Percentiles rank a stretch among this genome's conserved stretches.
phyloP scores from a whole-genome alignment of 1,139 yeast species.

The Sugiyamaella grinbergsii region DNA sequence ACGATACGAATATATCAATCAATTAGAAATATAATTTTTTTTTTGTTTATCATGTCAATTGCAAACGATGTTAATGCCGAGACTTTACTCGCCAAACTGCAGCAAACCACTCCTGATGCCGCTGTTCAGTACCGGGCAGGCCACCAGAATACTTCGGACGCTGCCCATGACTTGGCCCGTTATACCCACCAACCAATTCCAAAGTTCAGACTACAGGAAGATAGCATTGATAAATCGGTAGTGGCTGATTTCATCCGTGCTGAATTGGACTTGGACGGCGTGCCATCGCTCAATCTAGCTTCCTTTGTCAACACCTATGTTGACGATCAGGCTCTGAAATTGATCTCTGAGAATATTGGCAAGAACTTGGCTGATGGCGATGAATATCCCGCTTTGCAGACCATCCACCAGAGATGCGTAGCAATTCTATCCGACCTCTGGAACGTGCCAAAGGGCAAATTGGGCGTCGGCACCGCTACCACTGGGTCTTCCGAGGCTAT shows the following conservation, averaged over 20 bases:
- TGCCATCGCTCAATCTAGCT: conserved; percentile 81
- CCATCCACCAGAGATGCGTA: conserved; percentile 78
- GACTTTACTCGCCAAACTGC: conserved; percentile 36
- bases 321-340: conserved; percentile 52
- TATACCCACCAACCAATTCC: conserved; percentile 38
- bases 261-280: conserved; percentile 80
- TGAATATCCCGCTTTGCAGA: conserved; percentile 86
- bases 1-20: not conserved
- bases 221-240: conserved; percentile 54
- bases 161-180: conserved; percentile 25
- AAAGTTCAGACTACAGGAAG: conserved; percentile 54
- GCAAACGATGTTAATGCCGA: conserved; percentile 43
- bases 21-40: not conserved
- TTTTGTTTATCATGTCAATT: conserved; percentile 36
- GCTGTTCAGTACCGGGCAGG: conserved; percentile 26
- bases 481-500: conserved; percentile 95
- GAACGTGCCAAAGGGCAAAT: conserved; percentile 64
- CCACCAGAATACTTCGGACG: conserved; percentile 19
- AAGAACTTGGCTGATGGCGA: conserved; percentile 92
- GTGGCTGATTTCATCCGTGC: conserved; percentile 69
- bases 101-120: conserved; percentile 27
- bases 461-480: conserved; percentile 83
- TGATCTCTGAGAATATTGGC: conserved; percentile 69
- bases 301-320: conserved; percentile 82
- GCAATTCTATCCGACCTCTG: conserved; percentile 77